Percentiles rank a stretch among this genome's conserved stretches.
Conservation (phyloP, 768 basidiomycete species). For the Suillus americanus region DNA sequence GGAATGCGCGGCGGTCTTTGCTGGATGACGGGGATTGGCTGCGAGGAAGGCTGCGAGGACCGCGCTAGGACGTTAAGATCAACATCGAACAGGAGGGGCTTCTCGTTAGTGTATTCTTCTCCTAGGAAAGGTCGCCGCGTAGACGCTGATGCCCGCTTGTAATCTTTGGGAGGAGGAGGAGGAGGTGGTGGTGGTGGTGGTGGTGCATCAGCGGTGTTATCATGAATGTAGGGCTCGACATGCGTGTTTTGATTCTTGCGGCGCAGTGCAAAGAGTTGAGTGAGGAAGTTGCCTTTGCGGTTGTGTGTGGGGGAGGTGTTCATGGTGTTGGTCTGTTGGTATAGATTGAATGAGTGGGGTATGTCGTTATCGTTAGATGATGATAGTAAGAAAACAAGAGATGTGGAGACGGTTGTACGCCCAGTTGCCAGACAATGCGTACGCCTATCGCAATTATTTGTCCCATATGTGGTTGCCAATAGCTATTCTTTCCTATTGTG, state of each 20-base stretch:
- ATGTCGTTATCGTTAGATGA: conserved; percentile 5
- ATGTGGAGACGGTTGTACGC: conserved; percentile 6
- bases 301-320: conserved; percentile 5
- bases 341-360: conserved; percentile 6
- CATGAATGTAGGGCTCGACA: conserved; percentile 12
- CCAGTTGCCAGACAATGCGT: conserved; percentile 8
- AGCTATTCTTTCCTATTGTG: conserved; percentile 10
- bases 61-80: background rate
- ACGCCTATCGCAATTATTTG: conserved; percentile 3
- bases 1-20: conserved; percentile 5
- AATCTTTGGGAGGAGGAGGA: conserved; percentile 28
- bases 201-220: conserved; percentile 4
- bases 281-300: conserved; percentile 15
- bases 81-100: conserved; percentile 2
- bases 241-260: conserved; percentile 6
- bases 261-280: conserved; percentile 11
- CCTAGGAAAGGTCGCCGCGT: conserved; percentile 24
- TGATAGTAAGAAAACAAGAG: conserved; percentile 12
- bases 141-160: conserved; percentile 1
- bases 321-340: conserved; percentile 7
- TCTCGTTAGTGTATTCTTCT: conserved; percentile 11
- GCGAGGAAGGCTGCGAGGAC: conserved; percentile 8
- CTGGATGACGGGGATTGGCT: background rate
- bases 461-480: conserved; percentile 1
- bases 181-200: too few relatives aligned